Evolutionary conservation across 495 filamentous ascomycete species (phyloP), one percentile per base, ranked within the genome.

Genomic region (Xylona heveae): DNA sequence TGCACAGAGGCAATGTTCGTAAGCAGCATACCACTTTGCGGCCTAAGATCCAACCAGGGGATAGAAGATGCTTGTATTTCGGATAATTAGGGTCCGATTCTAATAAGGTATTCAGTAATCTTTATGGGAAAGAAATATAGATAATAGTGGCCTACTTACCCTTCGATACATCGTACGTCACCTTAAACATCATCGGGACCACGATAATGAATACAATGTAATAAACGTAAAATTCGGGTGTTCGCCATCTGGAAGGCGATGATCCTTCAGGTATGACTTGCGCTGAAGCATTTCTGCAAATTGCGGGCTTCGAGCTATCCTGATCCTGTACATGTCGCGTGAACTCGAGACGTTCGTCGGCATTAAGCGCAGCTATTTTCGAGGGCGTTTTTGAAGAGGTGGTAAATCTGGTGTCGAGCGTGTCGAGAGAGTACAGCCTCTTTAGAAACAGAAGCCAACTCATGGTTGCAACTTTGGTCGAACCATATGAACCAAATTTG

Each of bases 1-100:
- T 34, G 13, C 0, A 28, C 6, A 4, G 36, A 23, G 8, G 28
- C 6, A 20, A 13, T n/a, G n/a, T n/a, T n/a, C n/a, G n/a, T 19
- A 53, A 9, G 5, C 28, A n/a, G 39, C 74, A 49, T 59, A 81
- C 76, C 24, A 94, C 79, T 60, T 78, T 81, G 30, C 84, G 78
- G 10, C 88, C 88, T n/a, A 74, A 74, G 34, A 99, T 80, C 88
- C 88, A 99, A 35, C 88, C 90, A 6, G 68, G 60, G 0, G 68
- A 74, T 12, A 99, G 65, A 1, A 74, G 52, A 28, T 57, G 52
- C 37, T 74, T 59, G 46, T 74, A 95, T 39, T 68, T 78, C 22
- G 59, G 39, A 47, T 90, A 95, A 35, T 76, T 68, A 3, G 83
- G 79, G 52, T 93, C 70, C 23, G 65, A 73, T 32, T 78, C 83